Percentiles rank a stretch among this genome's conserved stretches.
Conservation (phyloP, 1,284 basidiomycete species). For the Leccinum angustisporum region DNA sequence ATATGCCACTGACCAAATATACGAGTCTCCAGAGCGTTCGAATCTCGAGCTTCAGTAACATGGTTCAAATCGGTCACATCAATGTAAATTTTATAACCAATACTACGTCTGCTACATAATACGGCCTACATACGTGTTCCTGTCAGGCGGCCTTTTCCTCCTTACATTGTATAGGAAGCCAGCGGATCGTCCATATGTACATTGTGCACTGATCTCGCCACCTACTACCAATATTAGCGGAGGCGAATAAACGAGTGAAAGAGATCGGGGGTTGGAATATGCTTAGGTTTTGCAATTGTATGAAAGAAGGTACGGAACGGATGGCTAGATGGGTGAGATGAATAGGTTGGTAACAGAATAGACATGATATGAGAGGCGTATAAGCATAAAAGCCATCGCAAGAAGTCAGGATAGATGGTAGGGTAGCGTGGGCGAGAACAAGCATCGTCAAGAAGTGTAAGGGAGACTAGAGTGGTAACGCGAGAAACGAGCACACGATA, state of each 20-base stretch:
- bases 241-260: slow-evolving; percentile 13
- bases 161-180: background rate
- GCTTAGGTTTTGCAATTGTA: slow-evolving; percentile 3
- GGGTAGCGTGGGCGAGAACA: background rate
- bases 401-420: background rate
- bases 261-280: slow-evolving; percentile 7
- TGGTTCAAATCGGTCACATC: background rate
- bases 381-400: slow-evolving; percentile 9
- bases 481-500: slow-evolving; percentile 7
- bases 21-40: background rate
- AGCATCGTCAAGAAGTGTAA: slow-evolving; percentile 9
- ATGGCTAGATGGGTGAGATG: slow-evolving; percentile 9
- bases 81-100: background rate
- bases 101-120: background rate
- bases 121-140: background rate
- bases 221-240: background rate
- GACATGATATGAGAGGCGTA: slow-evolving; percentile 1
- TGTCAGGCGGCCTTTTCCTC: background rate
- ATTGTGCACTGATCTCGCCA: background rate
- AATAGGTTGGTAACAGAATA: background rate
- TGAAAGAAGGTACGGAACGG: slow-evolving; percentile 1
- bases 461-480: slow-evolving; percentile 13
- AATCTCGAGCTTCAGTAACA: background rate
- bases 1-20: background rate
- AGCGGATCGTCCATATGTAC: background rate